A percentile compares a stretch with the other conserved stretches of the same genome.
These are phyloP conservation scores for Lepidium didymum DNA, from an alignment of 345 rosid genomes.

Conservation along the genomic window DNA sequence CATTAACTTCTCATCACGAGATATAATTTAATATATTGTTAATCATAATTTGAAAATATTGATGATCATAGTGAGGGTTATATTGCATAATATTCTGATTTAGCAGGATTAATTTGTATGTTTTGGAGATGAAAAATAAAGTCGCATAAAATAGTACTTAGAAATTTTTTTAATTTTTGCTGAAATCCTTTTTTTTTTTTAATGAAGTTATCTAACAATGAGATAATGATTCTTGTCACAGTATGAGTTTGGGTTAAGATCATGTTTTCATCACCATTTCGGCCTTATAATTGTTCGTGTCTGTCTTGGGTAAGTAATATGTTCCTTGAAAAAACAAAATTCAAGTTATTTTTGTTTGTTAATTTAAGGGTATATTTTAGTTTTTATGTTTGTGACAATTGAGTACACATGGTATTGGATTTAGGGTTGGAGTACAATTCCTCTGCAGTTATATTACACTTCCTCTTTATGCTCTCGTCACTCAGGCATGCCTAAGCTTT, in stretches of 20 bases:
- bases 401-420: neutral
- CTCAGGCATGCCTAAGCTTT: slow-evolving; percentile 48
- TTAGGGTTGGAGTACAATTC: slow-evolving; percentile 66
- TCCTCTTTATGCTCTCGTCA: slow-evolving; percentile 88
- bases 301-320: slow-evolving; percentile 48
- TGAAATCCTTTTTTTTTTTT: neutral
- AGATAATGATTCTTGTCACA: slow-evolving; percentile 24
- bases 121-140: no score
- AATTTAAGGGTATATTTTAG: accelerated
- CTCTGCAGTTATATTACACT: slow-evolving; percentile 83
- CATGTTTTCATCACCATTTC: slow-evolving; percentile 61
- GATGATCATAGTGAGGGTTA: no score
- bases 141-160: no score
- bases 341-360: no score
- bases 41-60: no score
- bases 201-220: neutral
- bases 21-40: no score
- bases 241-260: slow-evolving; percentile 79
- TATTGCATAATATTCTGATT: no score
- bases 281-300: slow-evolving; percentile 35
- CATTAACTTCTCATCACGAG: no score
- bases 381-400: neutral
- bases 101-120: no score
- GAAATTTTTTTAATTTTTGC: no score
- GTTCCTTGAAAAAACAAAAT: neutral